Conservation (phyloP, 441 rosid species). For the Corymbia citriodora region DNA sequence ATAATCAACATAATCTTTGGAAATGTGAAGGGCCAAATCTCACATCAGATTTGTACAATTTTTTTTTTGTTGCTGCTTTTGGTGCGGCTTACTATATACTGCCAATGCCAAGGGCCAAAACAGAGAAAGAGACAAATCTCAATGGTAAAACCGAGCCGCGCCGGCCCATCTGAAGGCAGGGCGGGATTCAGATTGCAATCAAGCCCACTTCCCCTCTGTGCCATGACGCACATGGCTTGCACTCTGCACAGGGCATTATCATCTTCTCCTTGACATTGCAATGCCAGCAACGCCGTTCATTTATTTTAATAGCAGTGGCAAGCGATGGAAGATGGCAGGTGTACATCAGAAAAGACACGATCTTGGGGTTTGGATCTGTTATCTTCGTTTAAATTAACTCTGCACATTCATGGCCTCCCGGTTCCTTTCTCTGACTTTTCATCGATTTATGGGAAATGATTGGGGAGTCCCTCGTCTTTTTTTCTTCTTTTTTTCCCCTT, state of each 20-base stretch:
- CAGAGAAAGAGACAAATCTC: not conserved
- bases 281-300: not conserved
- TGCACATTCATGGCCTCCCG: not conserved
- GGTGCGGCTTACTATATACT: not conserved
- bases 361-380: not conserved
- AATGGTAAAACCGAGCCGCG: not conserved
- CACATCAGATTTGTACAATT: not conserved
- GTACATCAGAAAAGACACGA: not conserved
- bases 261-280: not conserved
- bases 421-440: not conserved
- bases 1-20: not conserved
- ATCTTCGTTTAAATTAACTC: not conserved
- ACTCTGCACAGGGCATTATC: not conserved
- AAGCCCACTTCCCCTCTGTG: not conserved
- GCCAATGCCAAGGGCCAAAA: not conserved
- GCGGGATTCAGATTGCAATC: not conserved
- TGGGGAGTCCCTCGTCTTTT: not conserved
- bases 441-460: slow-evolving; percentile 1
- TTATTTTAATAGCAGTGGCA: not conserved
- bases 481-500: not conserved
- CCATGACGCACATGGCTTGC: not conserved
- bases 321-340: not conserved
- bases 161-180: not conserved
- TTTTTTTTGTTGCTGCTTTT: not conserved
- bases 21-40: not conserved